Base-by-base conservation (phyloP, 1,284 basidiomycete genomes). In the Apiotrichum sp. region DNA sequence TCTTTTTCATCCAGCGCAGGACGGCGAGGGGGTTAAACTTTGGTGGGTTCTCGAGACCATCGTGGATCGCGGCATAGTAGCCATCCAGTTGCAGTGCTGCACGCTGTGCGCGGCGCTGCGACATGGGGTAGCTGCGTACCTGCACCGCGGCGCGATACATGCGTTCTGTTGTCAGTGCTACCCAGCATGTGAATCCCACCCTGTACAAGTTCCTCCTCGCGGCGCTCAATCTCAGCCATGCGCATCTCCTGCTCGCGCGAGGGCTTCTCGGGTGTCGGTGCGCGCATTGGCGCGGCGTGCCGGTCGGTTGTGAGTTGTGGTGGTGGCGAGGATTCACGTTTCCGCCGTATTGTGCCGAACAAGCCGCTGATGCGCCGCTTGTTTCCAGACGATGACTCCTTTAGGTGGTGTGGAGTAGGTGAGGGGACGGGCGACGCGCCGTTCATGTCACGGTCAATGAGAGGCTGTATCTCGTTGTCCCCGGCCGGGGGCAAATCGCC, bases 41-140 rank as follows among this genome's bases (percentile, higher is more conserved):
- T 1, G 71, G 71, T 1, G 70, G 70, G 41, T 67, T 59, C 16
- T 69, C 67, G 42, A 75, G 57, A 1, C 71, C 68, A 2, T 72
- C 69, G 50, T 68, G 66, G 36, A 77, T 60, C 22, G 65, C 63
- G 5, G 65, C 62, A 57, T 77, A 77, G 56, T 66, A 72, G 3
- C 66, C 68, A 47, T 72, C 69, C 31, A 77, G 59, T 50, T 75
- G 71, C 1, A 71, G 65, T 3, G 68, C 63, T 1, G 64, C 62
- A 8, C 57, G 60, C 51, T 70, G 70, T 0, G 73, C 72, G 6
- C 58, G 45, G 14, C 63, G 56, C 55, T 73, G 70, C 6, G 69
- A 57, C 3, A 57, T 56, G 2, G 74, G 74, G 61, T 77, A 74
- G 5, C 70, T 68, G 10, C 71, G 67, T 16, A 76, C 62, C 43